Evolutionary conservation across 1,139 yeast genomes (phyloP).

Genomic region (Entelexis sorbosivorans): DNA sequence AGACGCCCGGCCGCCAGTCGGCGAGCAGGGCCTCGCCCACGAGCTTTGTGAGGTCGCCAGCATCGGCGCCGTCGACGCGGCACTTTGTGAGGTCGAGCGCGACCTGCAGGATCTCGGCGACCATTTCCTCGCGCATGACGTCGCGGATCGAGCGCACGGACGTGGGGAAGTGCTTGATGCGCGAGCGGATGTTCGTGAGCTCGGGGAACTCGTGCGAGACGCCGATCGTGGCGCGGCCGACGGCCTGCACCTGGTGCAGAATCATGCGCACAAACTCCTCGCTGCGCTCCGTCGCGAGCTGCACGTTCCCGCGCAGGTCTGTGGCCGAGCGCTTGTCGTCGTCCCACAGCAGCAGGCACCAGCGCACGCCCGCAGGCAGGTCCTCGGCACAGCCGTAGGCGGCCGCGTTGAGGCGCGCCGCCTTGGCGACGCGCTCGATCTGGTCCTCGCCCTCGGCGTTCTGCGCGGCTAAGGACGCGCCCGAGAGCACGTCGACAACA

Average conservation of each 20-base stretch:
- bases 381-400: slow-evolving; percentile 30
- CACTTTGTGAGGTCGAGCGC: slow-evolving; percentile 48
- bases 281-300: slow-evolving; percentile 52
- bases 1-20: slow-evolving; percentile 37
- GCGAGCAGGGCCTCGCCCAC: slow-evolving; percentile 45
- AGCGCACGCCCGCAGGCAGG: slow-evolving; percentile 30
- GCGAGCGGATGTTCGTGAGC: slow-evolving; percentile 44
- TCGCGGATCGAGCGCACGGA: slow-evolving; percentile 61
- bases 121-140: slow-evolving; percentile 70
- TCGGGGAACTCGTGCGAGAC: slow-evolving; percentile 44
- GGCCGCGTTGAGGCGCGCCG: slow-evolving; percentile 32
- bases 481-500: slow-evolving; percentile 55
- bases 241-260: slow-evolving; percentile 48
- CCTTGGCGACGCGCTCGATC: slow-evolving; percentile 6
- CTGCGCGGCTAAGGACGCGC: slow-evolving; percentile 33
- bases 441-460: slow-evolving; percentile 14
- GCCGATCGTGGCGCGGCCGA: slow-evolving; percentile 61
- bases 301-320: slow-evolving; percentile 61
- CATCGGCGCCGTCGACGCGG: slow-evolving; percentile 41
- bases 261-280: slow-evolving; percentile 66
- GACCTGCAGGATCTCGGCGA: slow-evolving; percentile 60
- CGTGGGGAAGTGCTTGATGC: slow-evolving; percentile 55
- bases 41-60: slow-evolving; percentile 39
- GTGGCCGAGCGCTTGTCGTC: slow-evolving; percentile 67
- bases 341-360: slow-evolving; percentile 55